Conservation (phyloP, 306 rosid genomes). For the Nissolia schottii region DNA sequence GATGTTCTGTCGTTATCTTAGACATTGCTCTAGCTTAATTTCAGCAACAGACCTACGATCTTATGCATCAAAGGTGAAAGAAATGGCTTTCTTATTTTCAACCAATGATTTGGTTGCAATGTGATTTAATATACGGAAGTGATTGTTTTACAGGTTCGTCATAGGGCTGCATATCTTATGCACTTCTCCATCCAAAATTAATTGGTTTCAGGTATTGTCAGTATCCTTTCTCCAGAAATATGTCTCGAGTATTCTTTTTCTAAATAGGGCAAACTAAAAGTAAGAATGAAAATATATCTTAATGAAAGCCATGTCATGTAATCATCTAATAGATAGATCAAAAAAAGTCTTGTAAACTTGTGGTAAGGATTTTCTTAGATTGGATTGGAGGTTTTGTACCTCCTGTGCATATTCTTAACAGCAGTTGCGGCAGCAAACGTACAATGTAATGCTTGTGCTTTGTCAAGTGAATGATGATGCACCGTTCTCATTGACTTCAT, state of each 20-base stretch:
- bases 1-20: conserved; percentile 58
- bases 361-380: background rate
- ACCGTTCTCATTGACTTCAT: no score
- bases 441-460: background rate
- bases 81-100: conserved; percentile 6
- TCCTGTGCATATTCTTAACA: background rate
- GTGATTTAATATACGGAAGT: background rate
- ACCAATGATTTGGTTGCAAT: background rate
- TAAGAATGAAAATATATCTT: background rate
- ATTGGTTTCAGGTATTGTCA: conserved; percentile 24
- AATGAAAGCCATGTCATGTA: background rate
- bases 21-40: conserved; percentile 69
- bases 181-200: conserved; percentile 49
- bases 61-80: conserved; percentile 72
- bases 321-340: background rate
- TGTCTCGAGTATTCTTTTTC: background rate
- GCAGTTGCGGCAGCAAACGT: background rate
- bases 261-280: background rate
- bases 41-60: conserved; percentile 74
- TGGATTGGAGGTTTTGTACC: background rate
- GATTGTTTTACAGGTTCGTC: conserved; percentile 65
- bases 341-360: background rate
- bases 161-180: conserved; percentile 71
- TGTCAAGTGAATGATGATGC: background rate
- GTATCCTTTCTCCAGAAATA: background rate